Base-by-base conservation (phyloP, 2,329 filamentous ascomycete species). In the Fusarium verrucosum region DNA sequence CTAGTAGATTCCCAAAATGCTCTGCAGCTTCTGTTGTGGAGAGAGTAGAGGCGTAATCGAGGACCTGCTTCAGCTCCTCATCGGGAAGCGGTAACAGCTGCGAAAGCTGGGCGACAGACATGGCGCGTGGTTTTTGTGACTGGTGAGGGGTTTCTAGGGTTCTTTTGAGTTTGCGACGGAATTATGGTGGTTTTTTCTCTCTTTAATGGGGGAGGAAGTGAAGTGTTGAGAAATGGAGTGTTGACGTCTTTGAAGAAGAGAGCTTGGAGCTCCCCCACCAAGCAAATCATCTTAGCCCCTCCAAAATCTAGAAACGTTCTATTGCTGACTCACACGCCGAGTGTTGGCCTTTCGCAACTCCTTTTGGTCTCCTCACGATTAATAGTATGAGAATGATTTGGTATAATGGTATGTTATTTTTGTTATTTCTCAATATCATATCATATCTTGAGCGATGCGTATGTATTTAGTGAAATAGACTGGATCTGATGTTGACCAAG, bases 1-100 rank as follows among this genome's bases (percentile, higher is more conserved):
- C 95, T 0, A 99, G 85, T 50, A 99, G 82, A 73, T 95, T 92
- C 75, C 89, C 90, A 61, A 99, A 89, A 76, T 98, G 92, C 37
- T 93, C 89, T 46, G 88, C 92, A 14, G 92, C 91, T 65, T 90
- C 91, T 47, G 87, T 79, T 73, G 90, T 93, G 19, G 92, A 88
- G 10, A 98, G 83, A 1, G 88, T 90, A 32, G 87, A 82, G 4
- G 92, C 88, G 75, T 97, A 97, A 43, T 92, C 87, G 66, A 98
- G 83, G 38, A 97, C 85, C 74, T 98, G 92, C 72, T 88, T 87
- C 28, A 98, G 82, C 36, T 94, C 93, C 13, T 91, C 88, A 32
- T 96, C 88, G 32, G 96, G 93, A 11, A 98, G 82, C 9, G 93
- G 92, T 1, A 99, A 84, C 16, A 99, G 83, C 73, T 87, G 87